Base-by-base conservation (phyloP, 192 early-diverging fungal genomes). In the Podila verticillata region DNA sequence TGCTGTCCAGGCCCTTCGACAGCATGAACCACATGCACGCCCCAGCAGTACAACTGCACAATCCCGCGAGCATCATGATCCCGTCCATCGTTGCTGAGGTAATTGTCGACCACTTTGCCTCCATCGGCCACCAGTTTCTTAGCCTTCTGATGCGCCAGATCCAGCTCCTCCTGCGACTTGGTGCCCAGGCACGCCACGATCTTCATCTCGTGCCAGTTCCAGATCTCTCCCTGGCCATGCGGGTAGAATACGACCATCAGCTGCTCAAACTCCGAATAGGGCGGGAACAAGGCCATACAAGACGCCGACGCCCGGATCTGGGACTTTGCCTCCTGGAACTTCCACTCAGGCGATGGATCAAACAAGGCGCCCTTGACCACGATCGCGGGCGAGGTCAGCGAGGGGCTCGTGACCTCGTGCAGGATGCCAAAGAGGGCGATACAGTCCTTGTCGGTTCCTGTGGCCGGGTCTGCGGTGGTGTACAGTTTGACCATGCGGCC, bases 231-330 rank as follows among this genome's bases (percentile, higher is more conserved):
- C 39, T 48, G 36, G 0, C 75, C 75, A 0, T 32, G 29, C 0
- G 22, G 32, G 47, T 71, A 65, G 13, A 79, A 9, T 1, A 79
- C 58, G 0, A 70, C 75, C n/a, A 79, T 13, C 20, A 71, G 34
- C 22, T 66, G 24, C 13, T 72, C 75, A 62, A 72, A 72, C 34
- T 65, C 65, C 0, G 66, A 69, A 6, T 70, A 57, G 0, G 75
- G 34, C 9, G 75, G 75, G 47, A 79, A 79, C 0, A 79, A 54
- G 5, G 69, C 48, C 69, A 79, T 71, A 31, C 69, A 79, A 2
- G 75, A 66, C 3, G 69, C 47, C 24, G 59, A 36, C 47, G 48
- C 31, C 17, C 5, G 2, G 19, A n/a, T n/a, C 19, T 44, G 34
- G 56, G 36, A 56, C n/a, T 44, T 58, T 4, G 62, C 47, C n/a